Evolutionary conservation across 352 stramenopile genomes (phyloP), one percentile per base, ranked within the genome.

Genomic region (Pythium coloratum): DNA sequence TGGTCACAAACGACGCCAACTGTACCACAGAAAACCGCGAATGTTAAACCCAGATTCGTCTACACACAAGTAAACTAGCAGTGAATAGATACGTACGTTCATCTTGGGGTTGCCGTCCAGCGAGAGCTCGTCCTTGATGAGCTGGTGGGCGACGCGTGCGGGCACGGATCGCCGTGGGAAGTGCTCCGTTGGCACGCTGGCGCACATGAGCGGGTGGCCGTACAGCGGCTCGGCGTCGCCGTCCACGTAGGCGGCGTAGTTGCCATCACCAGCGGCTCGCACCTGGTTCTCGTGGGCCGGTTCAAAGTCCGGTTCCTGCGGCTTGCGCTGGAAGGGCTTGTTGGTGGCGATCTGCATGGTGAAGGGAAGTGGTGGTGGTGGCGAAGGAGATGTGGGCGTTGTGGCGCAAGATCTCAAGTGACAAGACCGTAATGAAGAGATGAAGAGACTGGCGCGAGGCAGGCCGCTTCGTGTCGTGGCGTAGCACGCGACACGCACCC

Each of bases 1-100:
- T 97, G 55, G 89, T 97, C 57, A 97, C 91, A 59, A 97, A 97
- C 26, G 88, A 95, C 50, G 91, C 91, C 58, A 97, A 74, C 77
- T 85, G 44, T 55, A 6, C 3, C 53, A 18, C 2, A 63, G 20
- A 16, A 46, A 46, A 54, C 40, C 9, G 32, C 3, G 4, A 58
- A n/a, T 16, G 18, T 32, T 26, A 33, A 24, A 40, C 51, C 30
- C n/a, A 44, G 16, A 59, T 36, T 56, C 4, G 3, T 18, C 2
- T 14, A 4, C 12, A 5, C 4, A 16, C 36, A 55, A 44, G 0
- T 36, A 5, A 44, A 28, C 20, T 24, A 42, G 4, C n/a, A 10
- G 50, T 1, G 28, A 14, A 33, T 14, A 24, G 38, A 8, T 2
- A 75, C 76, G 64, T 71, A 84, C 76, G 75, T 97, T 97, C 84